Base-by-base conservation (phyloP, 495 filamentous ascomycete species). In the Xylaria acuta region DNA sequence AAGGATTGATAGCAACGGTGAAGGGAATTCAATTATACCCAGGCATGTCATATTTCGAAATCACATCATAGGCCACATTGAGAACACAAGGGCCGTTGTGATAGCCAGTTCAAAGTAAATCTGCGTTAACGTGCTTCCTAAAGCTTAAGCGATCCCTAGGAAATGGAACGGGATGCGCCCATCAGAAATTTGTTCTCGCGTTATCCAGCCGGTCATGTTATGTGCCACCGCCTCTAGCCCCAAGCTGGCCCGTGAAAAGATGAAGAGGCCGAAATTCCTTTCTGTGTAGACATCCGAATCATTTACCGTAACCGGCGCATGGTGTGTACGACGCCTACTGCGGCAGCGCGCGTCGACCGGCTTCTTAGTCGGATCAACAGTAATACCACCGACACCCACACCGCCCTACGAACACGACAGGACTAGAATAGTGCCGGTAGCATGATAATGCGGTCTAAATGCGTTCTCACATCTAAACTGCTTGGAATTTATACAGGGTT, bases 391-490 rank as follows among this genome's bases (percentile, higher is more conserved):
- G 32, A 7, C 7, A n/a, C n/a, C n/a, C n/a, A 59, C 56, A 59
- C 56, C 56, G 56, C 56, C 34, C 11, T n/a, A 59, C 7, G 32
- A 59, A 59, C 5, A 1, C 16, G 20, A 7, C 18, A 36, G 6
- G 27, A 36, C 54, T 38, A 22, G 6, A 38, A 38, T 22, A 36
- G 32, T 22, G 6, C 34, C 18, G 14, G 38, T 12, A 34, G 58
- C 58, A 60, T 60, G 20, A 60, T 1, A 60, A 60, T 60, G 32
- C n/a, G 30, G 58, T 60, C 58, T 38, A n/a, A 34, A 60, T 34
- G 18, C 5, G 20, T 38, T 11, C 1, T 60, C 34, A 11, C 7
- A 36, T 60, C 18, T 34, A 38, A 22, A 36, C n/a, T 12, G 20
- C 58, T 34, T n/a, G 3, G 34, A 38, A 22, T 12, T 22, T 38